Evolutionary conservation across 129 eudicot genomes (phyloP).

Genomic region (Apium graveolens): DNA sequence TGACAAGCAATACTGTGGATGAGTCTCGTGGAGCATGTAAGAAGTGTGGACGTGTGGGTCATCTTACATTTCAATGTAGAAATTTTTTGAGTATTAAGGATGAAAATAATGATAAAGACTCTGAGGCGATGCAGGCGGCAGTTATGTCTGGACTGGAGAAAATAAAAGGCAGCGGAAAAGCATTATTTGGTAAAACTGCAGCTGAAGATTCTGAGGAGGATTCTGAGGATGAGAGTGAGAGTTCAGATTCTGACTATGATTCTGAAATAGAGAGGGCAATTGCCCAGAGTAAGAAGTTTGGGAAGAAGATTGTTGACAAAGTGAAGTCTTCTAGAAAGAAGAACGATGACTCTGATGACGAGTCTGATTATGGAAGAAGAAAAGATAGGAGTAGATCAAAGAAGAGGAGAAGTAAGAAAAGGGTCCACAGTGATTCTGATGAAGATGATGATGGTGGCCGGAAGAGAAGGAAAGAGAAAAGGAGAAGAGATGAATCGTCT

Average conservation of each 20-base stretch:
- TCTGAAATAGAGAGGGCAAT: slow-evolving; percentile 82
- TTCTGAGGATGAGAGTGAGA: slow-evolving; percentile 74
- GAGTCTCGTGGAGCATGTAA: slow-evolving; percentile 97
- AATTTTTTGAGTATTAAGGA: slow-evolving; percentile 83
- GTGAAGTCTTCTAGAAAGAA: slow-evolving; percentile 29
- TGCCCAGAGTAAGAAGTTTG: slow-evolving; percentile 36
- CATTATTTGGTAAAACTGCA: slow-evolving; percentile 25
- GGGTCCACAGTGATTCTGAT: slow-evolving; percentile 28
- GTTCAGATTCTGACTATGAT: slow-evolving; percentile 83
- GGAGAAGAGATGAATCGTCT: slow-evolving; percentile 51
- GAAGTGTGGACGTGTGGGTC: slow-evolving; percentile 94
- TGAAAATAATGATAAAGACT: slow-evolving; percentile 47
- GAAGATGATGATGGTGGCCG: slow-evolving; percentile 38
- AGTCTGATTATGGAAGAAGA: slow-evolving; percentile 37
- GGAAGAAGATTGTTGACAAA: slow-evolving; percentile 35
- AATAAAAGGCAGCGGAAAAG: slow-evolving; percentile 47
- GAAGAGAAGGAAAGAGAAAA: slow-evolving; percentile 46
- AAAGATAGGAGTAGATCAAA: slow-evolving; percentile 54
- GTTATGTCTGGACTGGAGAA: slow-evolving; percentile 72
- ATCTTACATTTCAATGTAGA: slow-evolving; percentile 79
- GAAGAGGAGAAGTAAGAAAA: slow-evolving; percentile 33
- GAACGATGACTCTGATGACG: slow-evolving; percentile 31
- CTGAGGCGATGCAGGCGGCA: slow-evolving; percentile 60
- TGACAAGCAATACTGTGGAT: slow-evolving; percentile 68
- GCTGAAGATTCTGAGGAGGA: slow-evolving; percentile 57